Evolutionary conservation across 2,329 filamentous ascomycete genomes (phyloP).

Genomic region (Ophiostoma piceae): DNA sequence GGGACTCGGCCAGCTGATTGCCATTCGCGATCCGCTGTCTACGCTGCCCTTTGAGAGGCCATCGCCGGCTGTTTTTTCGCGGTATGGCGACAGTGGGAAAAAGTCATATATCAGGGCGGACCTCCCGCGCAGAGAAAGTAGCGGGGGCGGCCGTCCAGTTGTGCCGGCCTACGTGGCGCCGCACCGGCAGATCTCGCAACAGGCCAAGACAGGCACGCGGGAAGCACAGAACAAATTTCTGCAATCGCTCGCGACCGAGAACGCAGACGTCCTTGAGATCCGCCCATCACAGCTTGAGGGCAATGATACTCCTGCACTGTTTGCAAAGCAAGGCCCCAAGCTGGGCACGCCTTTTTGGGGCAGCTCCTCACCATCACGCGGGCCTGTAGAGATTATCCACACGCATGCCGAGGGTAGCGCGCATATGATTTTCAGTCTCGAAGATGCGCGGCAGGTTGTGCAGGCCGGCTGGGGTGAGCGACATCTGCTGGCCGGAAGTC

Average conservation of each 20-base stretch:
- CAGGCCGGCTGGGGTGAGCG: conserved; percentile 39
- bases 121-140: not conserved
- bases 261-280: not conserved
- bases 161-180: not conserved
- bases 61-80: conserved; percentile 23
- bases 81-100: conserved; percentile 27
- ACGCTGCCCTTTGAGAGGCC: conserved; percentile 31
- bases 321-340: not conserved
- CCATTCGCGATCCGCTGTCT: conserved; percentile 34
- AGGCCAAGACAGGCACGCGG: not conserved
- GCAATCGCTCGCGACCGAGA: not conserved
- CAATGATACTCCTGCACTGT: not conserved
- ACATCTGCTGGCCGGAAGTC: conserved; percentile 35
- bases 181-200: conserved; percentile 1
- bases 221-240: not conserved
- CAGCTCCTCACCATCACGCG: not conserved
- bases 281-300: not conserved
- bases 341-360: not conserved
- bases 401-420: conserved; percentile 39
- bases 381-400: conserved; percentile 36
- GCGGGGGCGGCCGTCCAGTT: not conserved
- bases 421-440: conserved; percentile 37
- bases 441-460: conserved; percentile 36
- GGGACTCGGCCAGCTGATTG: conserved; percentile 31
- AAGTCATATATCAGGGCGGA: not conserved